Base-by-base conservation (phyloP, 805 yeast genomes). In the Saturnispora mendoncae region DNA sequence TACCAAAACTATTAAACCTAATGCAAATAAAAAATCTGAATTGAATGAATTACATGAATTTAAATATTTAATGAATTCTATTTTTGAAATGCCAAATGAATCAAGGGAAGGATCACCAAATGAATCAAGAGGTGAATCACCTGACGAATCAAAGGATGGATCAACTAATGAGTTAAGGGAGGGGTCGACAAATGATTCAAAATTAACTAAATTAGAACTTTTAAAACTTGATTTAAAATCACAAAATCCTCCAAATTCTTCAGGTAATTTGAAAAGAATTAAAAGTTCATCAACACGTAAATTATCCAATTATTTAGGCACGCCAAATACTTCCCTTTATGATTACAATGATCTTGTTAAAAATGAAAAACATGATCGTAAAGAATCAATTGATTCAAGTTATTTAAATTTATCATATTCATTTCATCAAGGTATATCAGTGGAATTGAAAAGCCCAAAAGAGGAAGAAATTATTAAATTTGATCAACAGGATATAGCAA, bases 371-470 rank as follows among this genome's bases (percentile, higher is more conserved):
- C 13, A 15, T n/a, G n/a, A n/a, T n/a, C n/a, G n/a, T 3, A 42
- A 44, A 25, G 39, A 44, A 24, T 59, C 65, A 6, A 26, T 51
- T 8, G 58, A 57, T 39, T 50, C 52, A 17, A 30, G 35, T 21
- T 45, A 20, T 31, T 41, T 41, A 4, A 62, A 58, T 42, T 51
- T 46, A 4, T 46, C 56, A 2, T 57, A 54, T 41, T 56, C 61
- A 41, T 44, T 59, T 13, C 64, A 58, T 41, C 54, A 62, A 3
- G 64, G 62, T 9, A 49, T 53, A 25, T 57, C 58, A 19, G 48
- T 60, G 25, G 60, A 57, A 17, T 47, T 58, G 10, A 30, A 42
- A 29, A 40, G 52, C 2, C 58, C 62, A 13, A 41, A 46, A 2
- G 49, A 51, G 18, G 54, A 48, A 12, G 50, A 53, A 17, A 39